phyloP scores from a whole-genome alignment of 306 rosid genomes.

The Sophora flavescens region DNA sequence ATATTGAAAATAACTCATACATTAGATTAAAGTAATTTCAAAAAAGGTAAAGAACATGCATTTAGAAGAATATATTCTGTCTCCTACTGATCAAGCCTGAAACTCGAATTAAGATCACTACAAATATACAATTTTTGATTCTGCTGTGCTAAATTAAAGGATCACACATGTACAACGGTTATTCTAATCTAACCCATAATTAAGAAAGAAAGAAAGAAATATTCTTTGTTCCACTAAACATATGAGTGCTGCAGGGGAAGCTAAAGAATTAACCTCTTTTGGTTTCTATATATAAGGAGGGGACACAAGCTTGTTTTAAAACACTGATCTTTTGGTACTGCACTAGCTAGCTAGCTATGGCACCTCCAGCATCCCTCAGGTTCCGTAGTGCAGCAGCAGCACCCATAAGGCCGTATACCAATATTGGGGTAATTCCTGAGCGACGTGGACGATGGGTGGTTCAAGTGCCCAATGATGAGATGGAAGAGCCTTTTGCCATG shows the following conservation, averaged over 20 bases:
- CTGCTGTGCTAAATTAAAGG: not conserved
- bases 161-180: not conserved
- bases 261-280: constrained; percentile 2
- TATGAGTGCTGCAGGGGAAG: not conserved
- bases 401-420: not conserved
- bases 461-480: constrained; percentile 38
- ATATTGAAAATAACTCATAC: no score
- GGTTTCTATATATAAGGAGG: constrained; percentile 17
- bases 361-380: constrained; percentile 23
- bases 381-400: not conserved
- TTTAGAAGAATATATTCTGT: no score
- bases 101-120: not conserved
- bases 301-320: not conserved
- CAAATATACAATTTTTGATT: not conserved
- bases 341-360: constrained; percentile 10
- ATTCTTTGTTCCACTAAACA: not conserved
- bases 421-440: not conserved
- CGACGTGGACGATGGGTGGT: constrained; percentile 35
- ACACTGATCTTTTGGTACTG: not conserved
- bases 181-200: not conserved
- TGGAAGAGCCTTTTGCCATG: constrained; percentile 30
- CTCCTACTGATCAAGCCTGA: not conserved
- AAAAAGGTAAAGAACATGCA: no score
- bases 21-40: no score
- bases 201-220: constrained; percentile 34